Evolutionary conservation across 257 asterid species (phyloP).

Genomic region (Solanum peruvianum): DNA sequence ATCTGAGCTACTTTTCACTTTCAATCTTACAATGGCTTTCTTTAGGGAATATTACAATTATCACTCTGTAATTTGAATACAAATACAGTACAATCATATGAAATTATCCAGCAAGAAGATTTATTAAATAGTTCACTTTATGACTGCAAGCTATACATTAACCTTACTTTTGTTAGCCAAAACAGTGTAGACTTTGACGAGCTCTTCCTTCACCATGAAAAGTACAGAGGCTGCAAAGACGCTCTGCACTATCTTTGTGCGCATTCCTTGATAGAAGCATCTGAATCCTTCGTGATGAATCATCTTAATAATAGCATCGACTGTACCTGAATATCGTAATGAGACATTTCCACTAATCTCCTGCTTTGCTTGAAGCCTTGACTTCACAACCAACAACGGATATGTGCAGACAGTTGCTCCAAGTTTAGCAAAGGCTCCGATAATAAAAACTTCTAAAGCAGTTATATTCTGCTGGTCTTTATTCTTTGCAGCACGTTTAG

Average conservation of each 20-base stretch:
- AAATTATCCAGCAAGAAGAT: not conserved
- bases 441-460: slow-evolving; percentile 65
- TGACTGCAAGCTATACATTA: not conserved
- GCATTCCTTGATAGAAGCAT: slow-evolving; percentile 93
- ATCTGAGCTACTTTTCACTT: not conserved
- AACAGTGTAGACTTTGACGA: slow-evolving; percentile 43
- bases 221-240: slow-evolving; percentile 90
- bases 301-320: slow-evolving; percentile 81
- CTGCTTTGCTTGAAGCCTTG: slow-evolving; percentile 98
- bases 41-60: not conserved
- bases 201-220: slow-evolving; percentile 93
- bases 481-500: slow-evolving; percentile 42
- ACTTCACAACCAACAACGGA: slow-evolving; percentile 93
- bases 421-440: slow-evolving; percentile 87
- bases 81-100: not conserved
- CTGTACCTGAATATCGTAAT: slow-evolving; percentile 78
- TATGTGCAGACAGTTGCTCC: slow-evolving; percentile 90
- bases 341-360: slow-evolving; percentile 72
- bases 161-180: slow-evolving; percentile 11
- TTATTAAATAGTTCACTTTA: not conserved
- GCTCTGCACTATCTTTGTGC: slow-evolving; percentile 87
- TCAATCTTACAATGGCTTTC: not conserved
- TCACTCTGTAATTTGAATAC: not conserved
- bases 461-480: slow-evolving; percentile 26
- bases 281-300: slow-evolving; percentile 63